A percentile compares a stretch with the other conserved stretches of the same genome.
Evolutionary conservation across 768 basidiomycete species (phyloP).

Genomic region (Boletus sp.): DNA sequence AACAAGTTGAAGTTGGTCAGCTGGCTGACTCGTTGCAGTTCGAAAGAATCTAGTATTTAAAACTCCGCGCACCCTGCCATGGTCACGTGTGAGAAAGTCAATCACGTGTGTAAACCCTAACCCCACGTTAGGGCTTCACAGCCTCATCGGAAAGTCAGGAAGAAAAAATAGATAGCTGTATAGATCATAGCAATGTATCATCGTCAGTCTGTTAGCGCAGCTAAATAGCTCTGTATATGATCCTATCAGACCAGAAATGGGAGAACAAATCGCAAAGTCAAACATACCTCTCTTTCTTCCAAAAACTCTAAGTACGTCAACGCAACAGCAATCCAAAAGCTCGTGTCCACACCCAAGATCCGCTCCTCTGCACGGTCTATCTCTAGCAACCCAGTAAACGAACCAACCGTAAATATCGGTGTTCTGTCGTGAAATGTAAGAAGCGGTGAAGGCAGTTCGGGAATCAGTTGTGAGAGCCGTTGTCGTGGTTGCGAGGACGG

Average conservation of each 20-base stretch:
- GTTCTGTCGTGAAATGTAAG: slow-evolving; percentile 73
- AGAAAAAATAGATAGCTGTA: background rate
- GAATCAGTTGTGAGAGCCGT: slow-evolving; percentile 20
- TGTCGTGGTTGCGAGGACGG: slow-evolving; percentile 25
- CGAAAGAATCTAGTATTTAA: slow-evolving; percentile 25
- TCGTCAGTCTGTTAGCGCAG: slow-evolving; percentile 45
- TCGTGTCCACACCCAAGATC: slow-evolving; percentile 65
- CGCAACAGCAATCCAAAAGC: slow-evolving; percentile 76
- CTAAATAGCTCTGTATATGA: slow-evolving; percentile 52
- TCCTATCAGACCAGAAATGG: background rate
- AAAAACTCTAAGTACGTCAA: slow-evolving; percentile 77
- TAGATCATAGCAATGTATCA: slow-evolving; percentile 8
- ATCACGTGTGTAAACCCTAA: slow-evolving; percentile 20
- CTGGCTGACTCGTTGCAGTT: slow-evolving; percentile 19
- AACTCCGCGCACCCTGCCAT: slow-evolving; percentile 22
- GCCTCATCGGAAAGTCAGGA: too few species aligned
- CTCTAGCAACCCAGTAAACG: slow-evolving; percentile 62
- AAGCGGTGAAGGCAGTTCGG: slow-evolving; percentile 43
- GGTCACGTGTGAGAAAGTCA: slow-evolving; percentile 30
- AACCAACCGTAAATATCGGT: slow-evolving; percentile 57
- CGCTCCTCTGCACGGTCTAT: slow-evolving; percentile 55
- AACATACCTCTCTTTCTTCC: slow-evolving; percentile 70
- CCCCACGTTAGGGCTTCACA: slow-evolving; percentile 5
- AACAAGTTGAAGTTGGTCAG: slow-evolving; percentile 10
- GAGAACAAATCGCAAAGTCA: background rate